A percentile compares a stretch with the other conserved stretches of the same genome.
phyloP scores from a whole-genome alignment of 345 rosid genomes.

The Ceriops tagal region DNA sequence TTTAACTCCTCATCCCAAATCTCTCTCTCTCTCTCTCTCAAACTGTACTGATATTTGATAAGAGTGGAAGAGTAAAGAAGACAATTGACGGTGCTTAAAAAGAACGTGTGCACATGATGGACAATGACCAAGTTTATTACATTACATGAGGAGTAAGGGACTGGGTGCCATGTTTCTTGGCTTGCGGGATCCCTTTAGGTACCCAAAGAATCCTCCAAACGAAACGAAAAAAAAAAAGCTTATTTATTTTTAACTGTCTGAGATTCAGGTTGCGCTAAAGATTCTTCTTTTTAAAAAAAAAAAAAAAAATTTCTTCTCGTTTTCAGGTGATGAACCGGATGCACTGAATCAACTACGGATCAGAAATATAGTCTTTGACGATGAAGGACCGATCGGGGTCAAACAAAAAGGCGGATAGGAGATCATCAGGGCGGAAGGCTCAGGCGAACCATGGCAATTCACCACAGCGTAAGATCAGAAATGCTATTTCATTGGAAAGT shows the following conservation, averaged over 20 bases:
- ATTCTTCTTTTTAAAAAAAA: too few species aligned
- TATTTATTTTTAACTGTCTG: background rate
- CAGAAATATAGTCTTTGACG: slow-evolving; percentile 14
- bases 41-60: slow-evolving; percentile 2
- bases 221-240: background rate
- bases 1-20: too few species aligned
- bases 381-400: slow-evolving; percentile 17
- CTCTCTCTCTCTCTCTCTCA: slow-evolving; percentile 8
- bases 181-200: slow-evolving; percentile 54
- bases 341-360: slow-evolving; percentile 12
- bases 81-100: background rate
- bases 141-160: slow-evolving; percentile 48
- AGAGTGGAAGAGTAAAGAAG: background rate
- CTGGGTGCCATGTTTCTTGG: slow-evolving; percentile 62
- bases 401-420: slow-evolving; percentile 22
- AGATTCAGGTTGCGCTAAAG: too few species aligned
- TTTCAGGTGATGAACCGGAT: slow-evolving; percentile 41
- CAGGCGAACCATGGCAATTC: slow-evolving; percentile 20
- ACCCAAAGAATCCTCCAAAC: background rate
- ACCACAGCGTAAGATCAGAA: slow-evolving; percentile 20
- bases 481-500: background rate
- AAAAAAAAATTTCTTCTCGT: slow-evolving; percentile 2
- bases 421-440: slow-evolving; percentile 12
- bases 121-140: slow-evolving; percentile 44
- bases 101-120: slow-evolving; percentile 34